Percentiles rank a stretch among this genome's conserved stretches.
phyloP scores from a whole-genome alignment of 345 rosid species.

The Dipteronia sinensis region DNA sequence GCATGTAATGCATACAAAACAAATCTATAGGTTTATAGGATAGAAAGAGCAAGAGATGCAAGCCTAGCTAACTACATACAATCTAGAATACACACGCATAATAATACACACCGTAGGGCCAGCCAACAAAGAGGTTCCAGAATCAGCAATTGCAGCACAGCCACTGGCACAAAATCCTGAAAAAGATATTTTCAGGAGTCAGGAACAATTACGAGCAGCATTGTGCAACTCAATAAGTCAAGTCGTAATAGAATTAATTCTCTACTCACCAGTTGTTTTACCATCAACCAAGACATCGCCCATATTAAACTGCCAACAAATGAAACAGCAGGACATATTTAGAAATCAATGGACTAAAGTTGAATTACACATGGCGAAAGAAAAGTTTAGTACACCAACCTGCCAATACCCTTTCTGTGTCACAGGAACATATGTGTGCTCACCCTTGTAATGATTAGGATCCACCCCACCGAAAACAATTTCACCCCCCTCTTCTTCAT shows the following conservation, averaged over 20 bases:
- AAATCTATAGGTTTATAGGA: not conserved
- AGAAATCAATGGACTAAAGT: not conserved
- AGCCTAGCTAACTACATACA: not conserved
- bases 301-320: conserved; percentile 59
- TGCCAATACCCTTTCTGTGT: conserved; percentile 73
- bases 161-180: conserved; percentile 58
- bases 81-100: conserved; percentile 18
- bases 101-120: conserved; percentile 66
- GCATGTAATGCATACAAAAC: not conserved
- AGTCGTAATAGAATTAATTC: not conserved
- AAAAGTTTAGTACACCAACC: conserved; percentile 40
- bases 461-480: conserved; percentile 77
- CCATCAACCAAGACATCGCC: conserved; percentile 63
- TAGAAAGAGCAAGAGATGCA: not conserved
- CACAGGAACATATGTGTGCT: conserved; percentile 70
- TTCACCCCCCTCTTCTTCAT: conserved; percentile 71
- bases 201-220: not conserved
- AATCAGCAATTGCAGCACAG: conserved; percentile 76
- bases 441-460: conserved; percentile 59
- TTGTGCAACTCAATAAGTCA: not conserved
- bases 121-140: conserved; percentile 76
- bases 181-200: not conserved
- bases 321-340: not conserved
- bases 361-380: too few species aligned
- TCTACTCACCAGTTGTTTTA: conserved; percentile 55